Percentiles rank a stretch among this genome's conserved stretches.
These are phyloP conservation scores for Salvia hispanica DNA, from an alignment of 257 asterid species.

Conservation along the genomic window DNA sequence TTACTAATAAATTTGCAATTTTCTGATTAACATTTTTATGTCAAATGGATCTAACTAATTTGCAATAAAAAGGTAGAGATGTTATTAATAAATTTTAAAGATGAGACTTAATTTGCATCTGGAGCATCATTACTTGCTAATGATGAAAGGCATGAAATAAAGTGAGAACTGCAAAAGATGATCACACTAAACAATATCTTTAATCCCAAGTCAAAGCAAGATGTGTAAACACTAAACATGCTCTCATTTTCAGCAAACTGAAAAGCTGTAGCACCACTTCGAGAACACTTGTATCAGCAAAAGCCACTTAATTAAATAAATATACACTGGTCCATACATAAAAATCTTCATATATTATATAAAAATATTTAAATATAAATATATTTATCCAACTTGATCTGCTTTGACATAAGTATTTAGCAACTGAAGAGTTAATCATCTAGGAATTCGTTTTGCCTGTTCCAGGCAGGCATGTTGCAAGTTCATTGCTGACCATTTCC, in stretches of 20 bases:
- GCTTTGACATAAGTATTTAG: constrained; percentile 14
- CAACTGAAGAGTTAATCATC: constrained; percentile 34
- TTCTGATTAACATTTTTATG: no score
- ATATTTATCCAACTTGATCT: neutral
- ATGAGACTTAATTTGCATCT: neutral
- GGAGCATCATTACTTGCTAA: constrained; percentile 1
- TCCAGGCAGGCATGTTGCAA: constrained; percentile 19
- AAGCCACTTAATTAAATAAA: no score
- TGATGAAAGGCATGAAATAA: constrained; percentile 16
- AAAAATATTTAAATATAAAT: neutral
- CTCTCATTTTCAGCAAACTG: constrained; percentile 29
- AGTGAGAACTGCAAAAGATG: neutral
- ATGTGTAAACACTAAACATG: constrained; percentile 26
- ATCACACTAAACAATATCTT: constrained; percentile 28
- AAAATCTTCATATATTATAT: neutral
- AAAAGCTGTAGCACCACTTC: constrained; percentile 14
- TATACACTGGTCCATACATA: constrained; percentile 10
- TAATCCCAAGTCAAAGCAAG: constrained; percentile 50
- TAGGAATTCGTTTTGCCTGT: constrained; percentile 29
- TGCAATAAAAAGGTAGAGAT: no score
- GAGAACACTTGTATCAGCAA: constrained; percentile 17
- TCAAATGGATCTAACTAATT: no score
- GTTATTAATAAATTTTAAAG: no score
- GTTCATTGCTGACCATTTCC: constrained; percentile 2
- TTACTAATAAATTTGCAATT: no score